Base-by-base conservation (phyloP, 805 yeast species). In the Starmera caribaea region DNA sequence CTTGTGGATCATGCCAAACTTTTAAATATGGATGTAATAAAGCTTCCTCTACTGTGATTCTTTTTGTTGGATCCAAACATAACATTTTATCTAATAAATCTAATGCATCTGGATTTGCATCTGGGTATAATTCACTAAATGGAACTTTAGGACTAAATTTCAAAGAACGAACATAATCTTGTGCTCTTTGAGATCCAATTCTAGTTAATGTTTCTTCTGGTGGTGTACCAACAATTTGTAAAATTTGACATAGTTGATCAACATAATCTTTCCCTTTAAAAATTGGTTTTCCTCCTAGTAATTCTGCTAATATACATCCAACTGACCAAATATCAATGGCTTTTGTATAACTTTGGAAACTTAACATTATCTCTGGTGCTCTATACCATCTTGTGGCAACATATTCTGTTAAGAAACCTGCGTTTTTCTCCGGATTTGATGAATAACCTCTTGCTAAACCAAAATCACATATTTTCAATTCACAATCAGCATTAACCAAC, bases 381-480 rank as follows among this genome's bases (percentile, higher is more conserved):
- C 98, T 71, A 62, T 92, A 92, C 98, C 98, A 92, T 58, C 98
- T 73, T 1, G 98, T 92, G 28, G 98, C 97, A 24, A 92, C 98
- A 57, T 92, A 92, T 60, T 90, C 97, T 1, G 98, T 92, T 69
- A 90, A 66, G 53, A 87, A 90, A n/a, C 96, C 97, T 28, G 84
- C 83, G 50, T 88, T 87, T 50, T 80, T 84, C 44, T 80, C 89
- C 1, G 88, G 84, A 53, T 80, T 81, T 43, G 78, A 78, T 9
- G 87, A 77, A 49, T 82, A 88, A 30, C 97, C 96, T 58, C 97
- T 74, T 1, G 97, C 97, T 43, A 90, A 70, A 14, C 98, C 97
- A 59, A 90, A 90, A 62, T 92, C 98, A 66, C 97, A 90, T 37
- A 90, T 86, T 59, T 90, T 90, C 54, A 90, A 71, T 61, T 90